Base-by-base conservation (phyloP, 1,284 basidiomycete genomes). In the Ganoderma meredithae region DNA sequence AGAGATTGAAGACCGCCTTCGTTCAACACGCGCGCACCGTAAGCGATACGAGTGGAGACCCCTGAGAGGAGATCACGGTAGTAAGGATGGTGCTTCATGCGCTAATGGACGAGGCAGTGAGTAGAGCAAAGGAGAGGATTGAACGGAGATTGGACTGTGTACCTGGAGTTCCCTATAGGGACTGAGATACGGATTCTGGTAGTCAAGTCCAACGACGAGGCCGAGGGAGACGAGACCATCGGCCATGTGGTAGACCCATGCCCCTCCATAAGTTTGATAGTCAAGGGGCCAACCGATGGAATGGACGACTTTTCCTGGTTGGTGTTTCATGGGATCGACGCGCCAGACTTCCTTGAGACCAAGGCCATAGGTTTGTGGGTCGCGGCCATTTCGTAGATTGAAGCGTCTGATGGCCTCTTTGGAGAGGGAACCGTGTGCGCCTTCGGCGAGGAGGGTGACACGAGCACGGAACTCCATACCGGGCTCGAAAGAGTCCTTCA, bases 331-430 rank as follows among this genome's bases (percentile, higher is more conserved):
- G 27, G 90, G 88, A 70, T 90, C 90, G 19, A 99, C 91, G 62
- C 94, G 89, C 98, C 97, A 99, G 4, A 99, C 96, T 81, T 99
- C 97, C 84, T 99, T 99, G 74, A 99, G 84, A 10, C 98, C 97
- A 67, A 99, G 90, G 0, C 95, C 97, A 77, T 99, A 99, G 1
- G 97, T 99, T 83, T 99, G 98, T 2, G 94, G 93, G 79, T 99
- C 94, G 17, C 90, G 86, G 60, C 94, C 90, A 61, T 83, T 83
- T 31, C 96, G 85, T 41, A 99, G 84, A 64, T 91, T 85, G 80
- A 97, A 97, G 76, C 90, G 88, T 62, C 86, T 85, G 71, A 96
- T 91, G 12, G 92, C 88, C 73, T 92, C 86, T 81, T 98, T 97
- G 15, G 94, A 91, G 39, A 99, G 85, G 4, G 92, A 95, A 1